phyloP scores from a whole-genome alignment of 768 basidiomycete genomes.

The Cystobasidium onofrii region DNA sequence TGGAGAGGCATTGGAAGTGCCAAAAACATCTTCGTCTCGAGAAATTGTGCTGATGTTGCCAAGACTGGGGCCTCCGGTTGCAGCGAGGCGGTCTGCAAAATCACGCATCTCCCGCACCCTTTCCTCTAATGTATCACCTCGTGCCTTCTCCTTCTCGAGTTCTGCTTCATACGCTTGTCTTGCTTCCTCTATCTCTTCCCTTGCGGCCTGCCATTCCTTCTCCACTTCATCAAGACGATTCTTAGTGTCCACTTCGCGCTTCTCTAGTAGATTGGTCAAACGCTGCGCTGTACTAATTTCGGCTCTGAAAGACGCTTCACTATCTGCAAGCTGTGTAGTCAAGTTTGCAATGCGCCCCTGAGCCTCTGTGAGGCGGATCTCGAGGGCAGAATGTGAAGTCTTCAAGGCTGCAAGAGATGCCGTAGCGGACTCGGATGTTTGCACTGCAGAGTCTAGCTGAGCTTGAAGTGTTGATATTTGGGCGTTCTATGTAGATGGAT shows the following conservation, averaged over 20 bases:
- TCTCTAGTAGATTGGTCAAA: constrained; percentile 75
- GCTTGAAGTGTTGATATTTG: constrained; percentile 69
- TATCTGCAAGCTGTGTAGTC: constrained; percentile 68
- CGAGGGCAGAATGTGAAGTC: constrained; percentile 61
- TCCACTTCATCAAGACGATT: constrained; percentile 73
- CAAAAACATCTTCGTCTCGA: constrained; percentile 14
- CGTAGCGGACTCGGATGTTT: constrained; percentile 60
- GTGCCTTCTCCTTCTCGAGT: constrained; percentile 61
- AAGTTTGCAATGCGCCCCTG: constrained; percentile 66
- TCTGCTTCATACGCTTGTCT: constrained; percentile 63
- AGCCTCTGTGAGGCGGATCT: constrained; percentile 67
- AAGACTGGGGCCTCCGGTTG: constrained; percentile 4
- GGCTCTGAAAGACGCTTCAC: constrained; percentile 69
- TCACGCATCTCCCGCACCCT: constrained; percentile 37
- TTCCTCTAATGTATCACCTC: constrained; percentile 51
- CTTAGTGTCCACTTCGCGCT: constrained; percentile 75
- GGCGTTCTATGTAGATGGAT: constrained; percentile 50
- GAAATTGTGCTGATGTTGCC: background rate
- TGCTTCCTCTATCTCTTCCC: constrained; percentile 60
- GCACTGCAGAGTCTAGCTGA: constrained; percentile 62
- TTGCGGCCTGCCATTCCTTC: constrained; percentile 67
- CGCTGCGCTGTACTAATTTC: constrained; percentile 68
- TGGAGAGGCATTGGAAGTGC: constrained; percentile 47
- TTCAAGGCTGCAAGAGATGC: constrained; percentile 66
- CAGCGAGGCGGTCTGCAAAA: constrained; percentile 32